Conservation (phyloP, 768 basidiomycete species). For the Sporobolomyces pararoseus region DNA sequence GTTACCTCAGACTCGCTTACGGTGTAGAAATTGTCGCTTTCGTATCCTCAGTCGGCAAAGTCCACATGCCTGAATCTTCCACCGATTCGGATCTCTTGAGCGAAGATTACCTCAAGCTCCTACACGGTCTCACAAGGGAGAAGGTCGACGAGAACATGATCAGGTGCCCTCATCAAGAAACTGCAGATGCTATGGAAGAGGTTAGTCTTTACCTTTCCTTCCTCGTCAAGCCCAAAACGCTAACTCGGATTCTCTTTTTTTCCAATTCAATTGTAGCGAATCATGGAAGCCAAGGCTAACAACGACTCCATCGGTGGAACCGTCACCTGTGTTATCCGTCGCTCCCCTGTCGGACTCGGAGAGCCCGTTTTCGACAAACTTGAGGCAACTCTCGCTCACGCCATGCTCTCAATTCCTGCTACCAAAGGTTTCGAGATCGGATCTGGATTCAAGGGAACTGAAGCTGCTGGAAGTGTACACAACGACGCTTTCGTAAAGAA, state of each 20-base stretch:
- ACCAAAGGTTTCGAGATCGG: slow-evolving; percentile 98
- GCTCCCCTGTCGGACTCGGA: slow-evolving; percentile 82
- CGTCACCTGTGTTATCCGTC: slow-evolving; percentile 90
- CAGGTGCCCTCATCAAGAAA: slow-evolving; percentile 84
- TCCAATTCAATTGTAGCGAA: slow-evolving; percentile 59
- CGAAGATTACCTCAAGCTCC: slow-evolving; percentile 73
- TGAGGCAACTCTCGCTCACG: slow-evolving; percentile 89
- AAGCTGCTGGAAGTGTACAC: slow-evolving; percentile 86
- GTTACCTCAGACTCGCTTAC: slow-evolving; percentile 77
- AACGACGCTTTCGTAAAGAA: slow-evolving; percentile 77
- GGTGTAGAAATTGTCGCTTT: slow-evolving; percentile 96
- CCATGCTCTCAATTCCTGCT: slow-evolving; percentile 98
- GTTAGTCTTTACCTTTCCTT: too few relatives aligned
- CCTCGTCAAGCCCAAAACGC: too few relatives aligned
- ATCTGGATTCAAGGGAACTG: slow-evolving; percentile 90
- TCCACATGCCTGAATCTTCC: slow-evolving; percentile 63
- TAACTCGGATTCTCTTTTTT: not conserved
- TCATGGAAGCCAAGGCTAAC: slow-evolving; percentile 83
- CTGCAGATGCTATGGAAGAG: slow-evolving; percentile 84
- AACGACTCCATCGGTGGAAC: slow-evolving; percentile 97
- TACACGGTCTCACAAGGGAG: slow-evolving; percentile 73
- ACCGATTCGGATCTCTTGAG: slow-evolving; percentile 66
- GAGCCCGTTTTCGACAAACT: slow-evolving; percentile 99
- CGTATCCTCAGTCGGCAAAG: slow-evolving; percentile 91
- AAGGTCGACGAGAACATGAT: slow-evolving; percentile 82